These are phyloP conservation scores for Cutaneotrichosporon arboriforme DNA, from an alignment of 1,284 basidiomycete species.

Conservation along the genomic window DNA sequence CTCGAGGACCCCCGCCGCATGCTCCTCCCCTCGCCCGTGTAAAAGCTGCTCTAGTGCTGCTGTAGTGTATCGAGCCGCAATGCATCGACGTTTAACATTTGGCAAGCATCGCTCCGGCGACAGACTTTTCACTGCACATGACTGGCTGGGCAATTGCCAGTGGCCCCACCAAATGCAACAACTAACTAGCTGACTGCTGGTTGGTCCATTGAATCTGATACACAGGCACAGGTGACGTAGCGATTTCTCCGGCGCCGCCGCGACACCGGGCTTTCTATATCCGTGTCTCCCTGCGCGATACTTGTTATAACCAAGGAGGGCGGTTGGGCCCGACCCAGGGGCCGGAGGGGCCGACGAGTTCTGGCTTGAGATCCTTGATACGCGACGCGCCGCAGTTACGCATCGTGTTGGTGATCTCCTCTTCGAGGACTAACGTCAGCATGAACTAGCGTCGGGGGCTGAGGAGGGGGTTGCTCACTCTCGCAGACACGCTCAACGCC, in stretches of 20 bases:
- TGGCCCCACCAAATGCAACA: too few relatives aligned
- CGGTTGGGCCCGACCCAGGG: slow-evolving; percentile 42
- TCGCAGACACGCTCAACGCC: slow-evolving; percentile 52
- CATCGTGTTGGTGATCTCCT: slow-evolving; percentile 54
- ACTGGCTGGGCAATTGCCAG: too few relatives aligned
- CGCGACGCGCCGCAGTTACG: slow-evolving; percentile 51
- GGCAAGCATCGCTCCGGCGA: too few relatives aligned
- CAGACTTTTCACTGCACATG: too few relatives aligned
- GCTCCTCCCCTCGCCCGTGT: slow-evolving; percentile 52
- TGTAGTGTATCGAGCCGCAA: slow-evolving; percentile 10
- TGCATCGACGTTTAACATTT: slow-evolving; percentile 1
- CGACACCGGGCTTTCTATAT: not conserved
- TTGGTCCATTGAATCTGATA: too few relatives aligned
- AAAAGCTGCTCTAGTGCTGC: slow-evolving; percentile 12
- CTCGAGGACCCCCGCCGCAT: slow-evolving; percentile 64
- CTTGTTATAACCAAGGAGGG: slow-evolving; percentile 27
- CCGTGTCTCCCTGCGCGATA: not conserved
- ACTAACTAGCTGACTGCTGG: too few relatives aligned
- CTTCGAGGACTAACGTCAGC: slow-evolving; percentile 47
- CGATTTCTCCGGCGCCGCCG: not conserved
- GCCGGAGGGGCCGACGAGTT: slow-evolving; percentile 58
- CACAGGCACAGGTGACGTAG: too few relatives aligned
- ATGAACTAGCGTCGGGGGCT: not conserved
- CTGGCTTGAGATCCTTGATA: slow-evolving; percentile 63
- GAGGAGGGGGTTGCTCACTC: slow-evolving; percentile 40